These are phyloP conservation scores for Penstemon davidsonii DNA, from an alignment of 257 asterid species.

Conservation along the genomic window DNA sequence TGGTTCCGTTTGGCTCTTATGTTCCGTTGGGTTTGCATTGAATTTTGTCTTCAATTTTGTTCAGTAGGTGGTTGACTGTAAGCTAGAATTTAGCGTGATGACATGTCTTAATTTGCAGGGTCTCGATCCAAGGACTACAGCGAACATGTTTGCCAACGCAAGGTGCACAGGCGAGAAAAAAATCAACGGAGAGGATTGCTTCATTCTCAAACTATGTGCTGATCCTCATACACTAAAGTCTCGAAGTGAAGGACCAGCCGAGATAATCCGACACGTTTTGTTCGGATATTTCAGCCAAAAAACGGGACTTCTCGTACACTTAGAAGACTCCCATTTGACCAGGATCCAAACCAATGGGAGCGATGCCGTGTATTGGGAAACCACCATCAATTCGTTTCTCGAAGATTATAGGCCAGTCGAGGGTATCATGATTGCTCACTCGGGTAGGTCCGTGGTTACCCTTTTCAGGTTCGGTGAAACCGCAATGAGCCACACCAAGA, in stretches of 20 bases:
- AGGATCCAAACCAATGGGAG: conserved; percentile 47
- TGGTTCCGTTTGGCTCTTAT: too few species aligned
- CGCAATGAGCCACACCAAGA: conserved; percentile 57
- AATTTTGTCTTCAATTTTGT: too few species aligned
- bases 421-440: conserved; percentile 58
- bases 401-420: conserved; percentile 52
- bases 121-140: conserved; percentile 56
- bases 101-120: conserved; percentile 34
- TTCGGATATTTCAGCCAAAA: conserved; percentile 60
- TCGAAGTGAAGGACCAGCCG: conserved; percentile 57
- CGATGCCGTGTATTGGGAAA: conserved; percentile 58
- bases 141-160: conserved; percentile 54
- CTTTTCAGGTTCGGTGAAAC: conserved; percentile 61
- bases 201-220: conserved; percentile 51
- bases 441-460: conserved; percentile 53
- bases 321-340: conserved; percentile 59
- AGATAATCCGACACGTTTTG: conserved; percentile 55
- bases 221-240: conserved; percentile 53
- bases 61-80: too few species aligned
- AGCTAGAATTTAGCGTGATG: too few species aligned
- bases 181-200: conserved; percentile 53
- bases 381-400: conserved; percentile 53
- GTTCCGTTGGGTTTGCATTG: too few species aligned
- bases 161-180: conserved; percentile 60
- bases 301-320: conserved; percentile 53